A percentile compares a stretch with the other conserved stretches of the same genome.
Conservation (phyloP, 768 basidiomycete species). For the Leucocoprinus birnbaumii region DNA sequence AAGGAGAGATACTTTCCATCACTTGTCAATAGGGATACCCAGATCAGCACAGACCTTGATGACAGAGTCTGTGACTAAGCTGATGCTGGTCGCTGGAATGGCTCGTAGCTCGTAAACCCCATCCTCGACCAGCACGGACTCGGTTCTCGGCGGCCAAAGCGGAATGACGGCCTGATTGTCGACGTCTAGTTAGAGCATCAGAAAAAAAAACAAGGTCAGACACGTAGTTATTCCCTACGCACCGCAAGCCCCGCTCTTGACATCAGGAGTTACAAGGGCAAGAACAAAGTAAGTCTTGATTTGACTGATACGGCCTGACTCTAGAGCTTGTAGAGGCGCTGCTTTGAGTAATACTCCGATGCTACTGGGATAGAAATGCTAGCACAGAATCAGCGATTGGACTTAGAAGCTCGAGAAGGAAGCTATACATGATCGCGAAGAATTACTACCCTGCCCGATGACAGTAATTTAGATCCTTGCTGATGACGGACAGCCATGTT, state of each 20-base stretch:
- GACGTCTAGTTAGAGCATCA: constrained; percentile 40
- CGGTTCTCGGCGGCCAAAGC: constrained; percentile 67
- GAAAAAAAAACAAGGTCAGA: background rate
- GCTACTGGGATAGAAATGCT: constrained; percentile 78
- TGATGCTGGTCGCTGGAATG: constrained; percentile 71
- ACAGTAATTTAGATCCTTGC: constrained; percentile 66
- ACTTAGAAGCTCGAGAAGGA: background rate
- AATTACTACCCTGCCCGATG: constrained; percentile 77
- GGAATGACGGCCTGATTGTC: constrained; percentile 63
- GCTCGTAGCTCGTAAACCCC: constrained; percentile 63
- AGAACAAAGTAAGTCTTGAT: constrained; percentile 64
- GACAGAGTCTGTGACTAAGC: constrained; percentile 64
- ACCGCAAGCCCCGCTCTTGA: constrained; percentile 59
- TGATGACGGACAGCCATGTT: constrained; percentile 54
- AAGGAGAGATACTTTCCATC: constrained; percentile 8
- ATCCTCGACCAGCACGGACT: constrained; percentile 42
- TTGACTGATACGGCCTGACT: constrained; percentile 43
- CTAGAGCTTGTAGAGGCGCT: constrained; percentile 44
- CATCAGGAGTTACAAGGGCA: constrained; percentile 63
- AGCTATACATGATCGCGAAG: constrained; percentile 76
- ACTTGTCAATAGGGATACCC: background rate
- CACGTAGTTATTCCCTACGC: constrained; percentile 9
- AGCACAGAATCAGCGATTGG: constrained; percentile 7
- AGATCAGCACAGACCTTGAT: constrained; percentile 56
- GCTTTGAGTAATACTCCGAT: constrained; percentile 70